Conservation (phyloP, 2,329 filamentous ascomycete species). For the Xylariales sp. region DNA sequence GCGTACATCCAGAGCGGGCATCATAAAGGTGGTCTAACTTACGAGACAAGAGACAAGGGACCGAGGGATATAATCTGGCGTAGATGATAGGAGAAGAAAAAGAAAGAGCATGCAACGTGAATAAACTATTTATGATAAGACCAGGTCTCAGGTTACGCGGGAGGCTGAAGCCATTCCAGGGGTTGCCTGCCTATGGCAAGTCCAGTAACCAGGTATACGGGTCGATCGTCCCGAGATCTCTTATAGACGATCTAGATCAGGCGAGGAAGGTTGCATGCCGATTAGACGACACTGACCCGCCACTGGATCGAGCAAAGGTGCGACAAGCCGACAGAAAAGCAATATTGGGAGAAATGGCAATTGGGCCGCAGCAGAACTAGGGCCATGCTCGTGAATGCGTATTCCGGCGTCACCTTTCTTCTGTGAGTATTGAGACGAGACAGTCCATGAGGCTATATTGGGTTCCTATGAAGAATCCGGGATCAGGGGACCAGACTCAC, state of each 20-base stretch:
- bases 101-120: conserved; percentile 35
- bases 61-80: conserved; percentile 8
- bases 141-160: conserved; percentile 37
- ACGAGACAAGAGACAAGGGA: conserved; percentile 13
- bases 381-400: conserved; percentile 39
- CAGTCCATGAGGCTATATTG: conserved; percentile 8
- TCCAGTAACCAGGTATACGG: conserved; percentile 38
- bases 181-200: conserved; percentile 14
- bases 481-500: conserved; percentile 20
- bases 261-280: conserved; percentile 27
- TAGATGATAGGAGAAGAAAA: conserved; percentile 29
- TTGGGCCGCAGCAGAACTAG: conserved; percentile 39
- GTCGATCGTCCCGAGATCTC: conserved; percentile 37
- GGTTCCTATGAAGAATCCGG: conserved; percentile 14
- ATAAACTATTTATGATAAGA: conserved; percentile 39
- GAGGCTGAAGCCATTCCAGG: conserved; percentile 27
- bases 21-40: conserved; percentile 26
- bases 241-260: conserved; percentile 28
- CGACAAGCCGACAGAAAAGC: conserved; percentile 38
- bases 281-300: conserved; percentile 24
- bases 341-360: conserved; percentile 35
- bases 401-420: conserved; percentile 32
- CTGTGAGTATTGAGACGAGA: conserved; percentile 21
- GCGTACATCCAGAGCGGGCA: conserved; percentile 8
- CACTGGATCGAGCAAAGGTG: conserved; percentile 28